Conservation (phyloP, 192 early-diverging fungal species). For the Gaertneriomyces semiglobifer region DNA sequence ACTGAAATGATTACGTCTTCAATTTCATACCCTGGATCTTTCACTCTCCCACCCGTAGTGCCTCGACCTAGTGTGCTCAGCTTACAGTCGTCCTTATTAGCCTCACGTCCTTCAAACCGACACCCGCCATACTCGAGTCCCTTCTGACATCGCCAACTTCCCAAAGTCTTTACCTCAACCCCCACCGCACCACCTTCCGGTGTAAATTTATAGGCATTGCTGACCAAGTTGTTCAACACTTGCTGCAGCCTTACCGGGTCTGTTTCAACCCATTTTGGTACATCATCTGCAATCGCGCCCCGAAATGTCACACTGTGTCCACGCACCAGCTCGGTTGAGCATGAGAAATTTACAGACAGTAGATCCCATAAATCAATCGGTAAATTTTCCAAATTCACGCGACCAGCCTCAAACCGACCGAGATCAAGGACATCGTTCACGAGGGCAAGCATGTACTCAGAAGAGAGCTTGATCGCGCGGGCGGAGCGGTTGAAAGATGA, state of each 20-base stretch:
- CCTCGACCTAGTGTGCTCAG: no score
- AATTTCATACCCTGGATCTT: no score
- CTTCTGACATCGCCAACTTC: neutral
- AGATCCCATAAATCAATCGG: constrained; percentile 13
- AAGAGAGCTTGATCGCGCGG: constrained; percentile 25
- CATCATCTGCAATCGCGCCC: neutral
- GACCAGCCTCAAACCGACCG: constrained; percentile 27
- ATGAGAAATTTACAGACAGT: constrained; percentile 8
- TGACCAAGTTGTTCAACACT: constrained; percentile 16
- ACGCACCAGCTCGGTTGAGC: constrained; percentile 4
- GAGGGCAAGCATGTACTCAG: constrained; percentile 34
- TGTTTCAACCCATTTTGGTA: constrained; percentile 21
- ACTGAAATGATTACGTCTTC: no score
- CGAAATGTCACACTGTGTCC: constrained; percentile 8
- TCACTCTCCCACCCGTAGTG: no score
- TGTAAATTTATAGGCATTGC: constrained; percentile 20
- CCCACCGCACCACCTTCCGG: constrained; percentile 8
- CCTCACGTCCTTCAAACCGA: no score
- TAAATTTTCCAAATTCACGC: constrained; percentile 12
- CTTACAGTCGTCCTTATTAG: no score
- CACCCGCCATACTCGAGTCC: neutral
- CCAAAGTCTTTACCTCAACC: constrained; percentile 1
- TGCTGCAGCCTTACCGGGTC: constrained; percentile 31
- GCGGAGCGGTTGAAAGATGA: constrained; percentile 8
- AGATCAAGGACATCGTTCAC: constrained; percentile 32